Base-by-base conservation (phyloP, 177 flowering plant species). In the Vitis hybrid region DNA sequence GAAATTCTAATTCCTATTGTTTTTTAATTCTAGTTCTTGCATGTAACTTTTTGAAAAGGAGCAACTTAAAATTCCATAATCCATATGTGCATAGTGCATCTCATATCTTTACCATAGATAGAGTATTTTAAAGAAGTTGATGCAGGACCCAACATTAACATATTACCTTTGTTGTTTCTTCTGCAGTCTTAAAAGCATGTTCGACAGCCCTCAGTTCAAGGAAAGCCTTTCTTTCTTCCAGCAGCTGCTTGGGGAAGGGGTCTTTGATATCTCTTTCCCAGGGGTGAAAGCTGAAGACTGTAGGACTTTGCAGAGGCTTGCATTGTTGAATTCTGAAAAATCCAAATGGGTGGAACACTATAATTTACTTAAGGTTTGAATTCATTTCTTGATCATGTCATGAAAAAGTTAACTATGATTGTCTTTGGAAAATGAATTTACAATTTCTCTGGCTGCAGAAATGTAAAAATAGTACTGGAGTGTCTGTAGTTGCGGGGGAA, bases 311-410 rank as follows among this genome's bases (percentile, higher is more conserved):
- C 89, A 81, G 85, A 90, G 80, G 76, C 85, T 91, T 70, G 85
- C 82, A 3, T 77, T 93, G 49, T 76, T 69, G 65, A 83, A 80
- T 80, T 72, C 66, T 61, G 72, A 85, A 5, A 95, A 88, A 75
- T 86, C 89, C n/a, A 84, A 84, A 67, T 95, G 97, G 99, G 88
- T 90, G 58, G 96, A 86, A 72, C 81, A 79, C 34, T 86, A 88
- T 76, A 80, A 76, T 64, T 68, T 45, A 21, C 82, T 90, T 45
- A 91, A 94, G 98, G 98, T 91, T 71, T 75, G 74, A 52, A 71
- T 30, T 56, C 23, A 48, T 76, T 26, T 60, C 69, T 66, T 12
- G 14, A 48, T 8, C 48, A 39, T 15, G 15, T 30, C 10, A 45
- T 56, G 12, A 54, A 2, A 5, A 51, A 34, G 14, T 13, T 48